Evolutionary conservation across 345 rosid species (phyloP), one percentile per base, ranked within the genome.

Genomic region (Lenwebbia sp.): DNA sequence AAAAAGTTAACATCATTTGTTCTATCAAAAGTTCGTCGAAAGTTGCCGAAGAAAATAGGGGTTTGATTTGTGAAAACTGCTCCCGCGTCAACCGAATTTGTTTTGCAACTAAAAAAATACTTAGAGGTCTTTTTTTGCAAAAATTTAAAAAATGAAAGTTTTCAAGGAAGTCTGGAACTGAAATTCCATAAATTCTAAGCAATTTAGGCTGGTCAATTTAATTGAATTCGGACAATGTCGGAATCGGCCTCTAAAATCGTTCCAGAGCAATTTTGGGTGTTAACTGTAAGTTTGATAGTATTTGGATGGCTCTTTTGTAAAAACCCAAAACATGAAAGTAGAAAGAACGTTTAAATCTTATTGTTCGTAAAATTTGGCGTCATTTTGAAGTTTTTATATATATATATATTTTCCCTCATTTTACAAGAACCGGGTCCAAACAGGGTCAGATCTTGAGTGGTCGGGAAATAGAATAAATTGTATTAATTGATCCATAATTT

Each of bases 61-160:
- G 6, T 7, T 14, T 28, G 22, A 62, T 62, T 21, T 62, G 17
- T 4, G 28, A 62, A 14, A 13, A 0, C 4, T 62, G 75, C 15
- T 62, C 3, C 41, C 6, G 6, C 6, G 3, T 30, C 75, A 0
- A 19, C 21, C 41, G 0, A 0, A 30, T 4, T 30, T 7, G 41
- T 62, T 30, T 62, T 62, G 4, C 74, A 60, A 6, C 13, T 28
- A 4, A n/a, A 1, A 58, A 60, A 60, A 28, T 28, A 60, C 17
- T n/a, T 12, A 0, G 2, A 60, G 37, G 10, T 6, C 33, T n/a
- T 60, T 13, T 57, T 28, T 28, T 0, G 19, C 37, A 4, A 30
- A 30, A 30, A 30, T 0, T 0, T 30, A 3, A 62, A 60, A 30
- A 65, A 62, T 14, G 76, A 65, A 65, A 30, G 22, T 65, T 65